Base-by-base conservation (phyloP, 345 rosid species). In the Melastoma malabathricum region DNA sequence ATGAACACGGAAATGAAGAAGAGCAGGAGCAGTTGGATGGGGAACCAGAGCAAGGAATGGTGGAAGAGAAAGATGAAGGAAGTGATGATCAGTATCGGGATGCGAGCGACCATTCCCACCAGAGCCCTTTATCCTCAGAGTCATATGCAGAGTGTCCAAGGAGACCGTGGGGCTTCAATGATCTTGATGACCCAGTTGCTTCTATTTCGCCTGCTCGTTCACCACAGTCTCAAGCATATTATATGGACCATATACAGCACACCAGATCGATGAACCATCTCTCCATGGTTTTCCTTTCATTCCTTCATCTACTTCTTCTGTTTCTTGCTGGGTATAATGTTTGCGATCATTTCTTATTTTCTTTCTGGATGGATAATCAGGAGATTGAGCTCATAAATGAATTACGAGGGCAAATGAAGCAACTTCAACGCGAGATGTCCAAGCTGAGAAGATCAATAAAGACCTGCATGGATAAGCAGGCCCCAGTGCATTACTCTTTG, bases 361-460 rank as follows among this genome's bases (percentile, higher is more conserved):
- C n/a, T n/a, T n/a, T n/a, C n/a, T n/a, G n/a, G n/a, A 31, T 13
- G 51, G 13, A 15, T 34, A 46, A 46, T 15, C 72, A 84, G 84
- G 98, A 82, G 63, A 70, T 70, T 77, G 85, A 84, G 52, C 64
- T 77, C 22, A 65, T 86, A 31, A 72, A 63, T 51, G 83, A 83
- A 43, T 62, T 92, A 63, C 74, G 75, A 63, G 76, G 68, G 17
- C 84, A 87, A 15, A 75, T 92, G 64, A 81, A 67, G 61, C 95
- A 74, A 64, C 78, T 92, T 50, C 77, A 74, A 60, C 70, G 53
- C 0, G 96, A 92, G 67, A 72, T 92, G 75, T 54, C 68, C 1
- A 89, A 82, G 57, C 67, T 87, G 19, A 64, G 79, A 64, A 76
- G 62, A 58, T 48, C 85, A 8, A 53, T 84, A 44, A 67, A 71